These are phyloP conservation scores for Naganishia cerealis DNA, from an alignment of 1,284 basidiomycete genomes.

Conservation along the genomic window DNA sequence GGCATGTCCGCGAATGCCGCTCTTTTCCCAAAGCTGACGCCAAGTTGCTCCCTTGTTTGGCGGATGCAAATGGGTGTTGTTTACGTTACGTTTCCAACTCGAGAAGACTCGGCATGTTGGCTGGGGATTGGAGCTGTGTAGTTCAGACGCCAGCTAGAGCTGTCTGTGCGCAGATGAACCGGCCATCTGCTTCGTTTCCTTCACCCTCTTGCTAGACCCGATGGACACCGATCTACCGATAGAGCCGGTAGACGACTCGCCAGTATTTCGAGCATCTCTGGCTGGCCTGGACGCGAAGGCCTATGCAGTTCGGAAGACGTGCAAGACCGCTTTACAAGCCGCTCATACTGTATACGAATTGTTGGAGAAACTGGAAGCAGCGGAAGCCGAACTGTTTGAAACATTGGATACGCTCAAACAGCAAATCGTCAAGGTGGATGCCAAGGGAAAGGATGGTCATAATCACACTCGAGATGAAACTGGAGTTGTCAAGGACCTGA, in stretches of 20 bases:
- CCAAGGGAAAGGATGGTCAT: slow-evolving; percentile 36
- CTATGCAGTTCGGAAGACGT: slow-evolving; percentile 45
- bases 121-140: too few species aligned
- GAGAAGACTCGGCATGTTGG: too few species aligned
- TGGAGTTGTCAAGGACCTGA: slow-evolving; percentile 21
- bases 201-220: neutral
- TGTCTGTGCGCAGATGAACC: neutral
- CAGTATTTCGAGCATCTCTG: slow-evolving; percentile 50
- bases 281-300: slow-evolving; percentile 48
- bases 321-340: slow-evolving; percentile 44
- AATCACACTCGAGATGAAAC: neutral
- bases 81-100: too few species aligned
- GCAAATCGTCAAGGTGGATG: slow-evolving; percentile 46
- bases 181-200: neutral
- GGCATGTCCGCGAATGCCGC: too few species aligned
- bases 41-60: too few species aligned
- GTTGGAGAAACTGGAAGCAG: slow-evolving; percentile 48
- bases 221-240: slow-evolving; percentile 36
- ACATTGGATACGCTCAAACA: slow-evolving; percentile 46
- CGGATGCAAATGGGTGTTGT: too few species aligned
- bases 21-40: too few species aligned
- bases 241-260: slow-evolving; percentile 47
- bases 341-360: slow-evolving; percentile 42
- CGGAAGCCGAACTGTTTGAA: slow-evolving; percentile 48
- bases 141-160: neutral